Percentiles rank a stretch among this genome's conserved stretches.
Evolutionary conservation across 371 early-diverging fungal species (phyloP).

Genomic region (Mucor velutinosus): DNA sequence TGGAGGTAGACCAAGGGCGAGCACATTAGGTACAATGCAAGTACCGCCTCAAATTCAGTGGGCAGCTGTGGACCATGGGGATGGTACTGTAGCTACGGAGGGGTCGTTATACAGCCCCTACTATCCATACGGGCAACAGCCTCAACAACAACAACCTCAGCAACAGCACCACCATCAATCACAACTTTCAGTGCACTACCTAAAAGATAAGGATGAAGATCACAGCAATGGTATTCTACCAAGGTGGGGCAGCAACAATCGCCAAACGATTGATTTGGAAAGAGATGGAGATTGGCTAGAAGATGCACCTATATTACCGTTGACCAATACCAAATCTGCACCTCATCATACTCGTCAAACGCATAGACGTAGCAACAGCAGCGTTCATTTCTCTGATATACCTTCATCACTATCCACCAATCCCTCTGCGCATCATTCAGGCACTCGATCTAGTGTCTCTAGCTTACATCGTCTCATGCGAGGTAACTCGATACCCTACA

Average conservation of each 20-base stretch:
- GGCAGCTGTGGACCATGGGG: slow-evolving; percentile 22
- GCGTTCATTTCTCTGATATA: slow-evolving; percentile 32
- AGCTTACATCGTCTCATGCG: slow-evolving; percentile 47
- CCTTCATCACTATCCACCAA: slow-evolving; percentile 6
- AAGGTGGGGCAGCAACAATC: slow-evolving; percentile 9
- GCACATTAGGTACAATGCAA: slow-evolving; percentile 47
- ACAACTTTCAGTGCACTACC: not conserved
- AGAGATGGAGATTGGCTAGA: slow-evolving; percentile 35
- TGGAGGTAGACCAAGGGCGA: slow-evolving; percentile 42
- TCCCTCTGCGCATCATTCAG: not conserved
- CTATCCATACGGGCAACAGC: slow-evolving; percentile 20
- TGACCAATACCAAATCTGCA: slow-evolving; percentile 4
- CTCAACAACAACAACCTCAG: slow-evolving; percentile 5
- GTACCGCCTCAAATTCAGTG: slow-evolving; percentile 40
- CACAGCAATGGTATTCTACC: slow-evolving; percentile 6
- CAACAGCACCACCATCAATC: not conserved
- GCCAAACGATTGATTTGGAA: slow-evolving; percentile 27
- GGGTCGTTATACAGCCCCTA: slow-evolving; percentile 22
- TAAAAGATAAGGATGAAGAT: not conserved
- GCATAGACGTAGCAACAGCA: slow-evolving; percentile 43
- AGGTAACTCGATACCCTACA: slow-evolving; percentile 33
- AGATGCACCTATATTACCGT: not conserved
- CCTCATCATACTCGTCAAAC: slow-evolving; percentile 3
- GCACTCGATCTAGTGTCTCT: slow-evolving; percentile 25
- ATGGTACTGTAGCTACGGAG: slow-evolving; percentile 10